Evolutionary conservation across 805 yeast species (phyloP).

Genomic region (Saturnispora gosingensis): DNA sequence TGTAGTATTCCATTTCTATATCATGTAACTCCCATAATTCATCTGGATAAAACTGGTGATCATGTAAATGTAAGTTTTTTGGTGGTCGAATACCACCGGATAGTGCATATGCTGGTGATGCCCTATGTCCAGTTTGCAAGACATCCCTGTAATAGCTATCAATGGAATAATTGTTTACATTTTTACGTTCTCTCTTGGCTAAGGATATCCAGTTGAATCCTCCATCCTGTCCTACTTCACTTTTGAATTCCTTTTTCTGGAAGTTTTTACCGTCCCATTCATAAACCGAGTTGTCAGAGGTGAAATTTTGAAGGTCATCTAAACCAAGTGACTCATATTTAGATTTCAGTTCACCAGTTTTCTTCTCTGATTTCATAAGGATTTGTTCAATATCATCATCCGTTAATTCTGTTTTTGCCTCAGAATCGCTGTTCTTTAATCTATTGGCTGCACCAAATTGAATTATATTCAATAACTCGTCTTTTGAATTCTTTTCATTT

Average conservation of each 20-base stretch:
- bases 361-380: slow-evolving; percentile 50
- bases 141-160: slow-evolving; percentile 56
- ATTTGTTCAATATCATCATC: slow-evolving; percentile 56
- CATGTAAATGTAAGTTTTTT: slow-evolving; percentile 70
- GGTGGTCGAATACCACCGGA: slow-evolving; percentile 64
- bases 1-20: slow-evolving; percentile 68
- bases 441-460: slow-evolving; percentile 74
- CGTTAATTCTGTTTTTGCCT: slow-evolving; percentile 22
- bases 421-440: slow-evolving; percentile 23
- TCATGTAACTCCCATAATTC: slow-evolving; percentile 68
- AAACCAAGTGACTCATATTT: slow-evolving; percentile 62
- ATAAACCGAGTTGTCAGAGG: slow-evolving; percentile 55
- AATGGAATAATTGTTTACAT: slow-evolving; percentile 63
- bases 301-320: slow-evolving; percentile 69
- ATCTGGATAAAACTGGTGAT: slow-evolving; percentile 87
- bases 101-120: slow-evolving; percentile 21
- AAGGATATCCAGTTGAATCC: slow-evolving; percentile 74
- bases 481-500: slow-evolving; percentile 44
- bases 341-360: slow-evolving; percentile 50
- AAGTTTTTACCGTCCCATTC: slow-evolving; percentile 86
- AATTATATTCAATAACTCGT: slow-evolving; percentile 71
- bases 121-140: slow-evolving; percentile 60
- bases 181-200: slow-evolving; percentile 70
- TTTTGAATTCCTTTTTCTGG: slow-evolving; percentile 47
- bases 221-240: slow-evolving; percentile 36